A percentile compares a stretch with the other conserved stretches of the same genome.
Evolutionary conservation across 805 yeast genomes (phyloP).

Genomic region (Kazachstania viticola): DNA sequence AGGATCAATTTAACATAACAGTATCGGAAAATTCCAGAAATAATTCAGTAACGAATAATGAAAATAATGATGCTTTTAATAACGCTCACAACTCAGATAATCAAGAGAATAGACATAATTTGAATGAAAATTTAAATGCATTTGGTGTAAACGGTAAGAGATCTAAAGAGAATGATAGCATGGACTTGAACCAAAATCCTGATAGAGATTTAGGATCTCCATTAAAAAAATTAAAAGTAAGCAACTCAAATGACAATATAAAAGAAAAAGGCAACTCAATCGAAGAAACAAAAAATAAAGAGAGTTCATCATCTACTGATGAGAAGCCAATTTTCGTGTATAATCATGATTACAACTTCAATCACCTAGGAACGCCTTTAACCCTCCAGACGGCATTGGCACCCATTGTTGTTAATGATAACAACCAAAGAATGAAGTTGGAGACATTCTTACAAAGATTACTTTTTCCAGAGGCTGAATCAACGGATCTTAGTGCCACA

Average conservation of each 20-base stretch:
- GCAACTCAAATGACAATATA: not conserved
- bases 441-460: slow-evolving; percentile 23
- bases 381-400: slow-evolving; percentile 1
- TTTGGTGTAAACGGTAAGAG: too few relatives aligned
- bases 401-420: slow-evolving; percentile 4
- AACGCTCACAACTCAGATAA: not conserved
- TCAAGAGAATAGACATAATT: not conserved
- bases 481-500: not conserved
- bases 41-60: slow-evolving; percentile 1
- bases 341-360: slow-evolving; percentile 9
- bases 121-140: too few relatives aligned
- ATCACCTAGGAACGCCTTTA: slow-evolving; percentile 6
- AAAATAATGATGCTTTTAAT: slow-evolving; percentile 2
- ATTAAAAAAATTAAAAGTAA: slow-evolving; percentile 13
- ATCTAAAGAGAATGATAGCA: slow-evolving; percentile 3
- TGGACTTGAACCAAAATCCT: slow-evolving; percentile 4
- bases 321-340: slow-evolving; percentile 6
- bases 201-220: slow-evolving; percentile 20
- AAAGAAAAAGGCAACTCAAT: not conserved
- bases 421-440: slow-evolving; percentile 18
- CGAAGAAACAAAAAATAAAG: not conserved
- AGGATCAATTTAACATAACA: slow-evolving; percentile 5
- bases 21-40: not conserved
- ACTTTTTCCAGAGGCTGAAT: slow-evolving; percentile 18
- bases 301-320: not conserved